A percentile compares a stretch with the other conserved stretches of the same genome.
These are phyloP conservation scores for Hypomyces perniciosus DNA, from an alignment of 2,329 filamentous ascomycete species.

Conservation along the genomic window DNA sequence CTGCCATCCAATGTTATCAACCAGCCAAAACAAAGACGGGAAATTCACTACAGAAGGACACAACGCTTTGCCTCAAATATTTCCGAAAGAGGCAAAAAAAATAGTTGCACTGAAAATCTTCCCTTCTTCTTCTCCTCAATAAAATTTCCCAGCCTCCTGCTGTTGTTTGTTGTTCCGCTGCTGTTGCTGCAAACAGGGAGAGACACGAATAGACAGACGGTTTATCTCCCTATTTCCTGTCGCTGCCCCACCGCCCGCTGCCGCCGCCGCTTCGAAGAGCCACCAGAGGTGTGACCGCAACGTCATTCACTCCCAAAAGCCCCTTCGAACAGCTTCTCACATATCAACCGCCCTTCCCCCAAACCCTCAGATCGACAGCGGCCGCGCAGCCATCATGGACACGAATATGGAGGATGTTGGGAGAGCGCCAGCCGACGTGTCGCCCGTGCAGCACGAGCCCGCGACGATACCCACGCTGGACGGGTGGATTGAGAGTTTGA, in stretches of 20 bases:
- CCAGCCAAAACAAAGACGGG: background rate
- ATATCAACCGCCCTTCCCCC: slow-evolving; percentile 3
- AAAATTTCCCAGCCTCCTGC: no score
- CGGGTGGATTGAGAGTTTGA: slow-evolving; percentile 97
- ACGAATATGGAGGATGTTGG: slow-evolving; percentile 99
- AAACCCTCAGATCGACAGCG: background rate
- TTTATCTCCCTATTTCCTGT: slow-evolving; percentile 1
- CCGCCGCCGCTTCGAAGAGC: slow-evolving; percentile 11
- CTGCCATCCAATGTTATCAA: background rate
- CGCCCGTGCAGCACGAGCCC: slow-evolving; percentile 68
- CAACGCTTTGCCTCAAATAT: no score
- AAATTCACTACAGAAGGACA: background rate
- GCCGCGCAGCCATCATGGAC: slow-evolving; percentile 57
- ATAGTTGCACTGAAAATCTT: no score
- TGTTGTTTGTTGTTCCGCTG: no score
- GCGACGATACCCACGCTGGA: slow-evolving; percentile 89
- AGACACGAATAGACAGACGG: no score
- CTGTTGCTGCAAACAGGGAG: no score
- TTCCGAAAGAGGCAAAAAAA: no score
- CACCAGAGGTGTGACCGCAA: slow-evolving; percentile 21
- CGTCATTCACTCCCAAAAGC: slow-evolving; percentile 19
- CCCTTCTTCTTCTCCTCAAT: no score
- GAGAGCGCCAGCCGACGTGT: slow-evolving; percentile 73
- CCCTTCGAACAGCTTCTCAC: slow-evolving; percentile 8
- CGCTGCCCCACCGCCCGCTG: slow-evolving; percentile 14